Percentiles rank a stretch among this genome's conserved stretches.
Conservation (phyloP, 1,139 yeast genomes). For the Yamadazyma taylorii region DNA sequence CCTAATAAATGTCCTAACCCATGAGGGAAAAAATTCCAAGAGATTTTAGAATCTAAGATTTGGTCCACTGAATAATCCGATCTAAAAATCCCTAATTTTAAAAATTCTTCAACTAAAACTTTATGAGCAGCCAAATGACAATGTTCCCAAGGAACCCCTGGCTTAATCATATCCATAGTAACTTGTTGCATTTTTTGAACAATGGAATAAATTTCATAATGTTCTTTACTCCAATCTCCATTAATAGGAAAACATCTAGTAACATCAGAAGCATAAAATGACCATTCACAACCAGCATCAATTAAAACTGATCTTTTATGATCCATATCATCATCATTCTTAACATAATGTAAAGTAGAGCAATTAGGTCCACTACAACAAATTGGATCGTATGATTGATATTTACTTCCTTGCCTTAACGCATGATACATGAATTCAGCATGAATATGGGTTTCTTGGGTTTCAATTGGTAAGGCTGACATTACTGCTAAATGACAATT, state of each 20-base stretch:
- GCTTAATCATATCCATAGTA: slow-evolving; percentile 68
- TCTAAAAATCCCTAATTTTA: slow-evolving; percentile 75
- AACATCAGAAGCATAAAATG: slow-evolving; percentile 87
- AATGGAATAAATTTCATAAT: slow-evolving; percentile 75
- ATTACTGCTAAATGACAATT: slow-evolving; percentile 87
- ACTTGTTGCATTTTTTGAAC: slow-evolving; percentile 80
- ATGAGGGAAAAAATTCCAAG: slow-evolving; percentile 87
- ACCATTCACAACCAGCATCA: slow-evolving; percentile 99
- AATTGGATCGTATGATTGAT: slow-evolving; percentile 89
- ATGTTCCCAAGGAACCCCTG: slow-evolving; percentile 86
- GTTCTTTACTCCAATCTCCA: slow-evolving; percentile 89
- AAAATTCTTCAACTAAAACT: slow-evolving; percentile 69
- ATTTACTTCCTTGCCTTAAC: slow-evolving; percentile 87
- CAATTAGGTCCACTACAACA: slow-evolving; percentile 94
- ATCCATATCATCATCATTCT: slow-evolving; percentile 67
- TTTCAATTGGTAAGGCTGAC: slow-evolving; percentile 88
- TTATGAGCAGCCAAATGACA: slow-evolving; percentile 78
- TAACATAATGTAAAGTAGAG: slow-evolving; percentile 86
- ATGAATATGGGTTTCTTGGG: slow-evolving; percentile 86
- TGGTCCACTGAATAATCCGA: slow-evolving; percentile 60
- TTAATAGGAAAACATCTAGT: slow-evolving; percentile 92
- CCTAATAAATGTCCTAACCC: slow-evolving; percentile 94
- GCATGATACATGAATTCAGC: slow-evolving; percentile 96
- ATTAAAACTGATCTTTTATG: slow-evolving; percentile 66
- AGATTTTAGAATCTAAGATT: slow-evolving; percentile 64